phyloP scores from a whole-genome alignment of 345 rosid genomes.

The Citrus mangshanensis region DNA sequence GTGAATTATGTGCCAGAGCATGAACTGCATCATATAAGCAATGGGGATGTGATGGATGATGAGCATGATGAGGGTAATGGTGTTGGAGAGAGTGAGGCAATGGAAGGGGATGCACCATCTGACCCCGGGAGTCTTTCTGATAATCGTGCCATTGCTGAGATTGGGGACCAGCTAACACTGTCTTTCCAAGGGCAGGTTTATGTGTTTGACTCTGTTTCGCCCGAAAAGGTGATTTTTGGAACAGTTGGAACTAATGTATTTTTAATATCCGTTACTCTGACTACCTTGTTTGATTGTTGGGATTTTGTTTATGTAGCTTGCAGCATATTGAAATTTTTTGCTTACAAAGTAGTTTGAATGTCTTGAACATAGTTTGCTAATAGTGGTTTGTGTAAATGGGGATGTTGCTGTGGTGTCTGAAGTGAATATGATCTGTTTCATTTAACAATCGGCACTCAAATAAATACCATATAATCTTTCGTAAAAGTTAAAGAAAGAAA shows the following conservation, averaged over 20 bases:
- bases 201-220: constrained; percentile 65
- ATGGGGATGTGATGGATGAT: constrained; percentile 36
- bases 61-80: constrained; percentile 37
- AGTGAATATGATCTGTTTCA: neutral
- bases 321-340: neutral
- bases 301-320: neutral
- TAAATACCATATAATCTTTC: no score
- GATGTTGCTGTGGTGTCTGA: neutral
- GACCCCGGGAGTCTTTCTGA: constrained; percentile 49
- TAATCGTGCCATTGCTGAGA: constrained; percentile 40
- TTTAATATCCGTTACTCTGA: neutral
- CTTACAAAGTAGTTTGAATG: neutral
- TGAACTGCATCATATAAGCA: constrained; percentile 39
- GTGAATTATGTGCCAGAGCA: constrained; percentile 42
- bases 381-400: neutral
- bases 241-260: neutral
- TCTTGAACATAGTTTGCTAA: neutral
- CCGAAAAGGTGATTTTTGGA: constrained; percentile 50
- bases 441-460: neutral
- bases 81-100: constrained; percentile 31
- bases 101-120: constrained; percentile 45
- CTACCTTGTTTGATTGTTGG: neutral
- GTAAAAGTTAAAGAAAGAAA: neutral
- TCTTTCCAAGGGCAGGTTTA: constrained; percentile 81
- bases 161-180: constrained; percentile 62